phyloP scores from a whole-genome alignment of 2,329 filamentous ascomycete species.

The Cadophora malorum region DNA sequence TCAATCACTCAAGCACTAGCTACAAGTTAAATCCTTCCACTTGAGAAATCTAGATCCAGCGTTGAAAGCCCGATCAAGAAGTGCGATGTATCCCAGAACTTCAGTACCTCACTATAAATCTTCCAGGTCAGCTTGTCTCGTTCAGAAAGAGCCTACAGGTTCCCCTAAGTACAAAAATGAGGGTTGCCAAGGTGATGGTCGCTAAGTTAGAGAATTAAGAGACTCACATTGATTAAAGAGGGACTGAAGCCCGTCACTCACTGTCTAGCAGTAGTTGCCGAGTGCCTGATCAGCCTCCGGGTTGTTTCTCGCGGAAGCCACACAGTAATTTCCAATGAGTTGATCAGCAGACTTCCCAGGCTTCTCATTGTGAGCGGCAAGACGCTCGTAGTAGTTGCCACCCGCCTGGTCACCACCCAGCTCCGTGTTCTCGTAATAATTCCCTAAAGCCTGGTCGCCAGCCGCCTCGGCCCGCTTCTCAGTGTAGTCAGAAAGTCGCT shows the following conservation, averaged over 20 bases:
- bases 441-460: not conserved
- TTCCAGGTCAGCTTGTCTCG: too few species aligned
- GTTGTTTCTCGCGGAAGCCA: not conserved
- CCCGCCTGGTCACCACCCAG: not conserved
- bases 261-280: not conserved
- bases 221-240: too few species aligned
- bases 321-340: not conserved
- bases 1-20: not conserved
- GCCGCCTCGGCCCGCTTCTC: not conserved
- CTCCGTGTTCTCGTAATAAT: not conserved
- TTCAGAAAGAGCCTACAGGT: too few species aligned
- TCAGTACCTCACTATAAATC: too few species aligned
- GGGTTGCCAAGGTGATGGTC: too few species aligned
- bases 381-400: conserved; percentile 3
- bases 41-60: not conserved
- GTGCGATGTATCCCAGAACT: too few species aligned
- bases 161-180: too few species aligned
- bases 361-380: not conserved
- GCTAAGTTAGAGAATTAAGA: too few species aligned
- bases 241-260: too few species aligned
- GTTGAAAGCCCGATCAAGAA: too few species aligned
- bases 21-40: not conserved
- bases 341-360: not conserved
- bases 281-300: not conserved
- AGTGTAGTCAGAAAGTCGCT: not conserved